Evolutionary conservation across 257 asterid species (phyloP).

Genomic region (Salvia miltiorrhiza): DNA sequence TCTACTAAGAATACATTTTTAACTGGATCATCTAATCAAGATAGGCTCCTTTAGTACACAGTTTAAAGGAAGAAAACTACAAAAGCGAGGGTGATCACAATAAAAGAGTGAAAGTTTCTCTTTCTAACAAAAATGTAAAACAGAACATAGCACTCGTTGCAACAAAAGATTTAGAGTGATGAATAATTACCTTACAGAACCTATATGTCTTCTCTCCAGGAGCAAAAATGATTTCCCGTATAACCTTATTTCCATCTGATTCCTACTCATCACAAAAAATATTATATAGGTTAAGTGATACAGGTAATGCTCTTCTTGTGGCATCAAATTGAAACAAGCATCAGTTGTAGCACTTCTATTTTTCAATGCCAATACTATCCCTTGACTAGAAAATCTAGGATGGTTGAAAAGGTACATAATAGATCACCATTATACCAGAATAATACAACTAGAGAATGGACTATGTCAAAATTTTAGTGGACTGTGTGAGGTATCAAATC

Average conservation of each 20-base stretch:
- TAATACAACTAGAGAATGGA: neutral
- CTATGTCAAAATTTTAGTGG: neutral
- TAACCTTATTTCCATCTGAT: constrained; percentile 71
- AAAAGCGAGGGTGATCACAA: constrained; percentile 3
- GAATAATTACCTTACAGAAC: constrained; percentile 64
- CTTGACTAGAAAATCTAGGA: neutral
- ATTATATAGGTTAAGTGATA: neutral
- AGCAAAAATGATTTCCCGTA: constrained; percentile 57
- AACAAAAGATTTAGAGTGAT: neutral
- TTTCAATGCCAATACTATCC: neutral
- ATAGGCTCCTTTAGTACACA: constrained; percentile 1
- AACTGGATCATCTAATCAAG: neutral
- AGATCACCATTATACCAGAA: neutral
- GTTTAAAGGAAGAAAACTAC: neutral
- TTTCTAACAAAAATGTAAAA: neutral
- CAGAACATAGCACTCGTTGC: neutral
- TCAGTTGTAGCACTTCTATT: neutral
- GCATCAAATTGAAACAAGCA: constrained; percentile 1
- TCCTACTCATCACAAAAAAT: constrained; percentile 43
- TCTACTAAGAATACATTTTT: neutral
- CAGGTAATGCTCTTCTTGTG: neutral
- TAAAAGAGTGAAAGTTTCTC: neutral
- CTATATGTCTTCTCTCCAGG: constrained; percentile 73
- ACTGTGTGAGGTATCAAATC: neutral
- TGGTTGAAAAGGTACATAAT: neutral